phyloP scores from a whole-genome alignment of 1,284 basidiomycete species.

The Ceratobasidium sp. region DNA sequence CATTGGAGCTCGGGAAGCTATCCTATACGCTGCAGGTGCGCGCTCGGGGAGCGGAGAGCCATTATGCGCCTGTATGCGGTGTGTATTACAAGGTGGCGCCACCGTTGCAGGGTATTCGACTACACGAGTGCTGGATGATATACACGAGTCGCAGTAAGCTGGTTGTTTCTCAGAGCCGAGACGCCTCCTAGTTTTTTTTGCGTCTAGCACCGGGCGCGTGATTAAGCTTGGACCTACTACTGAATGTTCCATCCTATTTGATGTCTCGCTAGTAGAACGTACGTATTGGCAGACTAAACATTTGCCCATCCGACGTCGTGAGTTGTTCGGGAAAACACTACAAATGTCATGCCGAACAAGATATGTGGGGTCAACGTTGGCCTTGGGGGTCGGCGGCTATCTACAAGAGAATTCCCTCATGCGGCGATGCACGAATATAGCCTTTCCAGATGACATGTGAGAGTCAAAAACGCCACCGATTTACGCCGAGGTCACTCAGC shows the following conservation, averaged over 20 bases:
- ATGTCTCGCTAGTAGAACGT: background rate
- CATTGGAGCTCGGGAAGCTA: slow-evolving; percentile 6
- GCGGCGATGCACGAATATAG: background rate
- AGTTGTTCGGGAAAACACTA: background rate
- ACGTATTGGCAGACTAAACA: slow-evolving; percentile 18
- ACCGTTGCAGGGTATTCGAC: background rate
- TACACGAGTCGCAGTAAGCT: background rate
- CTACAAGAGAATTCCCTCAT: background rate
- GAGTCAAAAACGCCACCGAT: background rate
- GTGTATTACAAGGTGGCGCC: background rate
- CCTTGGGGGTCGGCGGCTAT: background rate
- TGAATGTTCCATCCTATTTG: slow-evolving; percentile 9
- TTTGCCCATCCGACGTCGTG: background rate
- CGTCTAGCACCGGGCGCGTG: background rate
- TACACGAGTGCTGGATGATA: background rate
- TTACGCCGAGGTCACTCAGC: background rate
- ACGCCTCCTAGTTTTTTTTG: background rate
- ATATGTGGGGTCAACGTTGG: slow-evolving; percentile 5
- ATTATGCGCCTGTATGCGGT: slow-evolving; percentile 14
- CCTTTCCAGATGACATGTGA: slow-evolving; percentile 8
- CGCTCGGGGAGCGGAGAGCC: background rate
- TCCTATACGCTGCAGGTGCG: slow-evolving; percentile 23
- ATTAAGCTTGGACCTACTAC: background rate
- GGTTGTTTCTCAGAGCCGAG: background rate
- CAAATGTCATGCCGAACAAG: slow-evolving; percentile 14